phyloP scores from a whole-genome alignment of 495 filamentous ascomycete genomes.

The Penicillium pulvis region DNA sequence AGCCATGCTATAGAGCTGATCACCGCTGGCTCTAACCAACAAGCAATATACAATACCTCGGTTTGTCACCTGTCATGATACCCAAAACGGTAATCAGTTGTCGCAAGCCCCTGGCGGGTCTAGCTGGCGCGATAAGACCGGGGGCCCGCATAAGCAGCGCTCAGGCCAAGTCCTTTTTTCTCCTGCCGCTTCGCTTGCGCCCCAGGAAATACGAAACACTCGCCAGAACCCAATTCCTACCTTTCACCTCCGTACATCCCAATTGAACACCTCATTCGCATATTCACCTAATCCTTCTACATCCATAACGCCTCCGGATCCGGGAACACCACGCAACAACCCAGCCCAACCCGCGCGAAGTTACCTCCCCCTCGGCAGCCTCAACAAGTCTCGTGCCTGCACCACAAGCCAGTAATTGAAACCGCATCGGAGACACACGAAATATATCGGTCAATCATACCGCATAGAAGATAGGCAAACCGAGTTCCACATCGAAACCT shows the following conservation, averaged over 20 bases:
- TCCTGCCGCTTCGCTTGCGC: constrained; percentile 4
- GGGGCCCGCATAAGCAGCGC: constrained; percentile 30
- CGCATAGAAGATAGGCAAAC: neutral
- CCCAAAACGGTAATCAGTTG: neutral
- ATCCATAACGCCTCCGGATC: neutral
- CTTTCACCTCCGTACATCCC: neutral
- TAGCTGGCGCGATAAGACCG: constrained; percentile 18
- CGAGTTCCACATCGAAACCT: neutral
- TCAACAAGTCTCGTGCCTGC: neutral
- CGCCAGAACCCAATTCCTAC: neutral
- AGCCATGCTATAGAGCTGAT: too few species aligned
- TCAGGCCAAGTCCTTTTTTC: constrained; percentile 27
- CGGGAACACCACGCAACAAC: neutral
- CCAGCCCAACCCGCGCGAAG: neutral
- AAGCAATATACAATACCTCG: neutral
- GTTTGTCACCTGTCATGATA: neutral
- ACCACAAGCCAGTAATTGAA: neutral
- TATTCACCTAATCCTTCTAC: neutral
- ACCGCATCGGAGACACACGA: neutral
- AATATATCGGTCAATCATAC: too few species aligned
- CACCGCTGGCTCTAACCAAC: neutral
- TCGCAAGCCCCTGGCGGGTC: constrained; percentile 19
- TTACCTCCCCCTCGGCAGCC: neutral
- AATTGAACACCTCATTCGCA: neutral
- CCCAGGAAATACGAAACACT: neutral